Conservation (phyloP, 2,329 filamentous ascomycete species). For the Exophiala bonariae region DNA sequence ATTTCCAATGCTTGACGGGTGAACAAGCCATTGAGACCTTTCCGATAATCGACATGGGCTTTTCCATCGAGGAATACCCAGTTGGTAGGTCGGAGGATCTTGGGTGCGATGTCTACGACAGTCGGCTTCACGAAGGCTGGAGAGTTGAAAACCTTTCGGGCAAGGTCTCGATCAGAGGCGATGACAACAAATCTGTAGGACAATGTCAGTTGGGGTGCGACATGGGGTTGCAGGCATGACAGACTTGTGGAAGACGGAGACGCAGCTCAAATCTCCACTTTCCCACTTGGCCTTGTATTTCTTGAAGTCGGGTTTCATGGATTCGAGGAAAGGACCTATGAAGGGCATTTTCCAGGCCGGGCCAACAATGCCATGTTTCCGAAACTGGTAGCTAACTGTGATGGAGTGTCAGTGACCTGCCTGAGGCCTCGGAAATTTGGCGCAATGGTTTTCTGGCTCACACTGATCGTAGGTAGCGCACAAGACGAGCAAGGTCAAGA, state of each 20-base stretch:
- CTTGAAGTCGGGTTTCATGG: slow-evolving; percentile 85
- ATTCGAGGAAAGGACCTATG: slow-evolving; percentile 94
- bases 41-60: slow-evolving; percentile 93
- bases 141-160: slow-evolving; percentile 95
- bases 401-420: too few relatives aligned
- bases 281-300: slow-evolving; percentile 91
- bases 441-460: too few relatives aligned
- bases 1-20: slow-evolving; percentile 82
- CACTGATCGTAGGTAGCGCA: slow-evolving; percentile 86
- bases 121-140: slow-evolving; percentile 91
- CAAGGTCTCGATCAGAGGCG: slow-evolving; percentile 90
- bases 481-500: slow-evolving; percentile 68
- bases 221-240: slow-evolving; percentile 28
- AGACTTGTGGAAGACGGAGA: slow-evolving; percentile 99
- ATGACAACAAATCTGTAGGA: slow-evolving; percentile 85
- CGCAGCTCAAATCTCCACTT: slow-evolving; percentile 89
- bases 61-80: slow-evolving; percentile 98
- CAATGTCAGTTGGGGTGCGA: not conserved
- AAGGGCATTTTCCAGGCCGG: slow-evolving; percentile 77
- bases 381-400: slow-evolving; percentile 70
- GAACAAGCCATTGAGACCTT: slow-evolving; percentile 92
- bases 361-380: slow-evolving; percentile 75
- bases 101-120: slow-evolving; percentile 90
- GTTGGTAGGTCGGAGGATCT: slow-evolving; percentile 86
- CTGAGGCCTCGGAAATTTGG: too few relatives aligned